Percentiles rank a stretch among this genome's conserved stretches.
Evolutionary conservation across 352 stramenopile species (phyloP).

Genomic region (Globisporangium echinulatum): DNA sequence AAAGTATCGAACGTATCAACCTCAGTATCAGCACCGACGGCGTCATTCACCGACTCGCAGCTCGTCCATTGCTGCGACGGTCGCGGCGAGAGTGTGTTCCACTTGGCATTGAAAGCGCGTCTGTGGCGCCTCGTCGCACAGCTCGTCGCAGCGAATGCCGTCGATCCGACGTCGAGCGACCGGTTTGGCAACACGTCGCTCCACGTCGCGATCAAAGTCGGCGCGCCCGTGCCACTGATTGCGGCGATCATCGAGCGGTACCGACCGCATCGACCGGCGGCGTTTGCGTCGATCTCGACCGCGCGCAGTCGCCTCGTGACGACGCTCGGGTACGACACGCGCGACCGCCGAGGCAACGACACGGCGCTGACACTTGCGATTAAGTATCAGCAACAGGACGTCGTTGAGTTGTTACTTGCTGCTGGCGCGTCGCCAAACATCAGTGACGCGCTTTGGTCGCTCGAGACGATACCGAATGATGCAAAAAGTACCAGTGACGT

Average conservation of each 20-base stretch:
- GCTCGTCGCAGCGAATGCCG: conserved; percentile 33
- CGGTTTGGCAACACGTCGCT: conserved; percentile 42
- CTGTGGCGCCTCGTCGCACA: conserved; percentile 59
- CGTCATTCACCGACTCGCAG: conserved; percentile 19
- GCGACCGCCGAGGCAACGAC: conserved; percentile 37
- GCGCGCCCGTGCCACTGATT: conserved; percentile 36
- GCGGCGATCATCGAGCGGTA: conserved; percentile 43
- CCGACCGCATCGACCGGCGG: conserved; percentile 12
- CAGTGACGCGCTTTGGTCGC: conserved; percentile 18
- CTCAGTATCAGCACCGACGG: background rate
- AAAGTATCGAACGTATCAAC: background rate
- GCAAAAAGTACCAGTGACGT: too few relatives aligned
- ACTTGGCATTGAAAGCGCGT: conserved; percentile 49
- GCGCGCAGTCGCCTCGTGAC: conserved; percentile 18
- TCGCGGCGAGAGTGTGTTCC: conserved; percentile 41
- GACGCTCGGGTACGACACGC: conserved; percentile 20
- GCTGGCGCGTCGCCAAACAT: conserved; percentile 27
- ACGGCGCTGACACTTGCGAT: conserved; percentile 56
- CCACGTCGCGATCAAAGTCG: conserved; percentile 59
- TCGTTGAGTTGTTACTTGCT: conserved; percentile 37
- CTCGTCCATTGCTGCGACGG: conserved; percentile 39
- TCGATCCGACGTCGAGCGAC: conserved; percentile 43
- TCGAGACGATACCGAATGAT: background rate
- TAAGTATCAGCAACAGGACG: conserved; percentile 43
- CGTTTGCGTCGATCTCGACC: conserved; percentile 13